A percentile compares a stretch with the other conserved stretches of the same genome.
Conservation (phyloP, 1,284 basidiomycete species). For the Phellopilus nigrolimitatus region DNA sequence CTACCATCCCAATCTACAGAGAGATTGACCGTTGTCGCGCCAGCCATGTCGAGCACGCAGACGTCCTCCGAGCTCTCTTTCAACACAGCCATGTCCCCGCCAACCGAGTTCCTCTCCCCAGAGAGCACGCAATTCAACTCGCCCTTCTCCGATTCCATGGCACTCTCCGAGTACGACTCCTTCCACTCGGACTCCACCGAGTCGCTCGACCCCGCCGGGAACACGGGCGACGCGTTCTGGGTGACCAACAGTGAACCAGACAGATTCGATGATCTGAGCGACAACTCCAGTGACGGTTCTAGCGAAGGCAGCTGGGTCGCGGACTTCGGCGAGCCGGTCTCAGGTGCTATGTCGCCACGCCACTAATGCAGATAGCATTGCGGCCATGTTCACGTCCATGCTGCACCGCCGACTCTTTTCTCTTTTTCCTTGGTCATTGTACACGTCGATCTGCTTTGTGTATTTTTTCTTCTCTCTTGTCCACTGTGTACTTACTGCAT, state of each 20-base stretch:
- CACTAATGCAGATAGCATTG: not conserved
- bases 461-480: not conserved
- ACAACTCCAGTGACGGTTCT: slow-evolving; percentile 5
- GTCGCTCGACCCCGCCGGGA: not conserved
- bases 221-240: not conserved
- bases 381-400: too few species aligned
- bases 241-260: not conserved
- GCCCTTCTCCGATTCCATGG: slow-evolving; percentile 10
- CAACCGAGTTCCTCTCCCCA: slow-evolving; percentile 11
- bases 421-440: too few species aligned
- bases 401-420: too few species aligned
- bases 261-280: not conserved
- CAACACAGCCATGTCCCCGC: slow-evolving; percentile 5
- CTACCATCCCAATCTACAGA: not conserved
- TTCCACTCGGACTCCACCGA: not conserved
- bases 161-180: slow-evolving; percentile 7
- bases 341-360: not conserved
- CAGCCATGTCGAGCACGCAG: slow-evolving; percentile 1
- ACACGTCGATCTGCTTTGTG: too few species aligned
- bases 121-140: slow-evolving; percentile 1
- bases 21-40: not conserved
- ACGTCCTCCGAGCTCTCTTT: slow-evolving; percentile 1
- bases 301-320: slow-evolving; percentile 6
- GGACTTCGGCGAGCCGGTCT: not conserved
- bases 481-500: not conserved